Evolutionary conservation across 1,139 yeast genomes (phyloP).

Genomic region (Kodamaea ohmeri): DNA sequence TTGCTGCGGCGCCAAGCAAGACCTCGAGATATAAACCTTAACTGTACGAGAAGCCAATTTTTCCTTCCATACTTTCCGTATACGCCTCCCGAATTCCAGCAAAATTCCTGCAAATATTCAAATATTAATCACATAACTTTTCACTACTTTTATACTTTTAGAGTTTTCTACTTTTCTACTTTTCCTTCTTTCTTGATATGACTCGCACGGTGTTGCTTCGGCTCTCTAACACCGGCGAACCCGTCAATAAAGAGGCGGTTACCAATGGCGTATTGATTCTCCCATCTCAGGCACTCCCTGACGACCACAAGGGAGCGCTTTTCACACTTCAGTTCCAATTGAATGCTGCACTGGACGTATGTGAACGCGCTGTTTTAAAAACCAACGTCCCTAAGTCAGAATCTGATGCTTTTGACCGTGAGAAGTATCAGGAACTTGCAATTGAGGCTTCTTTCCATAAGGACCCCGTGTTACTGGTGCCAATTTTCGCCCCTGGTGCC

Average conservation of each 20-base stretch:
- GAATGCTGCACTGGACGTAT: conserved; percentile 70
- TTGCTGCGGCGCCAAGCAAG: too few relatives aligned
- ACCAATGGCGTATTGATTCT: conserved; percentile 61
- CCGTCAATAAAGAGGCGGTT: conserved; percentile 44
- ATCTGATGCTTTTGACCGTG: conserved; percentile 51
- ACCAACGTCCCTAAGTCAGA: conserved; percentile 64
- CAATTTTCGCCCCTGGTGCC: conserved; percentile 74
- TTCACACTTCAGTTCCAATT: conserved; percentile 60
- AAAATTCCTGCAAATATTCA: too few relatives aligned
- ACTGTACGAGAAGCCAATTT: too few relatives aligned
- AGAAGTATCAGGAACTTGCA: conserved; percentile 47
- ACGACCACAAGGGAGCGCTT: conserved; percentile 45
- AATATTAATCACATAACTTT: too few relatives aligned
- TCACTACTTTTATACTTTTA: too few relatives aligned
- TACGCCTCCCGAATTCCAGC: too few relatives aligned
- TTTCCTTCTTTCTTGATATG: conserved; percentile 2
- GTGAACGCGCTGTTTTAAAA: conserved; percentile 68
- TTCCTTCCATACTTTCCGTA: too few relatives aligned
- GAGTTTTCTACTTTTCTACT: too few relatives aligned
- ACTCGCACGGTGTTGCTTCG: conserved; percentile 42
- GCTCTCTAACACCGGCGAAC: conserved; percentile 55
- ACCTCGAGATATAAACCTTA: too few relatives aligned
- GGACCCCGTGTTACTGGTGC: conserved; percentile 60
- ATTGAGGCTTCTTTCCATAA: conserved; percentile 51
- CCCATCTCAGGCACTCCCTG: conserved; percentile 55